Evolutionary conservation across 2,329 filamentous ascomycete species (phyloP), one percentile per base, ranked within the genome.

Genomic region (Pyrenophora teres): DNA sequence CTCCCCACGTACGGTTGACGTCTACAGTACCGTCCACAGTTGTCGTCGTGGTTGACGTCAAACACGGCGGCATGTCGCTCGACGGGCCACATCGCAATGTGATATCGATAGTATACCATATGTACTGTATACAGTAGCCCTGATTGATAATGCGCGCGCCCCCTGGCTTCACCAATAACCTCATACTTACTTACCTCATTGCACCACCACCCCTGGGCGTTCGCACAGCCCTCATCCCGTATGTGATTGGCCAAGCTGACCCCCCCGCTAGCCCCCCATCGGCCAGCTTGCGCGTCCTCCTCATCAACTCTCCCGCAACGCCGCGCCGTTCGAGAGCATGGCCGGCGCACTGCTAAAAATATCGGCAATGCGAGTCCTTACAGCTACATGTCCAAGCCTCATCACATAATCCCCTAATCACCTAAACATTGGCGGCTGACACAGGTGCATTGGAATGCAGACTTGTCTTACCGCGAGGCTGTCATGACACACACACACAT

Each of bases 271-370:
- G 40, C 31, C 35, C 23, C 9, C n/a, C 27, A 38, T 43, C 31
- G 40, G 48, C 40, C 41, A 40, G 49, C 44, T 39, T 52, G 46
- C 52, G 52, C 52, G 52, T 47, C 52, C 52, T 55, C 44, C 23
- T 36, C 33, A 7, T 21, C 38, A 21, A 25, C 35, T 32, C 23
- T 48, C 32, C 45, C 45, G 45, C 45, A 35, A 8, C 45, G 45
- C 45, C 45, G 44, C 45, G 44, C 44, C 43, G 49, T 46, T 46
- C 49, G 25, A 50, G 41, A 37, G 25, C 40, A 10, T 13, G 18
- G 18, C 27, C 33, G 30, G 15, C 37, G 31, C 25, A 31, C 30
- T 21, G 23, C 39, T 46, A 52, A 46, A 47, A 47, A 47, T 47
- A 43, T 23, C 50, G 19, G 27, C 40, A 12, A 16, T 21, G 39